Base-by-base conservation (phyloP, 352 stramenopile species). In the Phytophthora megakarya region DNA sequence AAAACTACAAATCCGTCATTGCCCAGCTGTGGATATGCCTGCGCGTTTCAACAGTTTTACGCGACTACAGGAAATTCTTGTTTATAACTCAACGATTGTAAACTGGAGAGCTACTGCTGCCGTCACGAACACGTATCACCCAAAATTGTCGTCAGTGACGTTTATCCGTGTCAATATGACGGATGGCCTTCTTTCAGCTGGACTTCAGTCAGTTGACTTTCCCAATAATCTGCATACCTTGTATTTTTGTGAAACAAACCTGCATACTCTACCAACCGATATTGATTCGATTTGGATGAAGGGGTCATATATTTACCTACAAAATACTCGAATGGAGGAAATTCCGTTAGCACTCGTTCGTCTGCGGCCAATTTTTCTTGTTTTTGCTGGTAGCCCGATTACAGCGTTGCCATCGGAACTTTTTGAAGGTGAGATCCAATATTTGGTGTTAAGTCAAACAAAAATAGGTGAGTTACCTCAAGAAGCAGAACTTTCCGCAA, bases 61-160 rank as follows among this genome's bases (percentile, higher is more conserved):
- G 7, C 37, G 52, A 7, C 49, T 88, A 16, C 69, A 70, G 12
- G 35, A 68, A 39, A 58, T 58, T 33, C 5, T 15, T 5, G 7
- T 84, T 9, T 81, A 77, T 56, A 75, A 83, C 12, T 77, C 70
- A 0, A 72, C 56, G 0, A 49, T 86, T 42, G 42, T 35, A 3
- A 28, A 62, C 8, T 84, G 72, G 72, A 60, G 53, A 2, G 18
- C 19, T 6, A 21, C 35, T 2, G 70, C 74, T 8, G 67, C 62
- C 0, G 25, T 81, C 16, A 72, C 65, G 5, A 57, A 63, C 13
- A 30, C 45, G 1, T 19, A 54, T 16, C 71, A 85, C 32, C 67
- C 68, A 13, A 43, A 60, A 3, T 26, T 88, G 22, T 39, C 48
- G 0, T 53, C 67, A 2, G 37, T 83, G 1, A 72, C 59, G 10